Conservation (phyloP, 2,329 filamentous ascomycete species). For the Diaporthe caulivora region DNA sequence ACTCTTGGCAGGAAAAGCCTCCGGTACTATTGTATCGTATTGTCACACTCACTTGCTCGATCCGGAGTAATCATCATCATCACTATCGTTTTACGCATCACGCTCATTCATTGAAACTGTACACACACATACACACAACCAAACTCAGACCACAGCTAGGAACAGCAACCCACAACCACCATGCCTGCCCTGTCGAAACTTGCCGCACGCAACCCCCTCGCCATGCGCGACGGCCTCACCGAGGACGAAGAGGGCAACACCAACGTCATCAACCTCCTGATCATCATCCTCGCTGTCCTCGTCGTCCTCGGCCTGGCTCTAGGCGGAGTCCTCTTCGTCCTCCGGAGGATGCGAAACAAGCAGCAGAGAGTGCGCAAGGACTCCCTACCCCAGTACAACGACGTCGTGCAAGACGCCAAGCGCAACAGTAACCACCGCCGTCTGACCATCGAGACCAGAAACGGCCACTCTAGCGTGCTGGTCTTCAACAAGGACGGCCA, state of each 20-base stretch:
- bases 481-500: slow-evolving; percentile 83
- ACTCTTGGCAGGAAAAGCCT: slow-evolving; percentile 28
- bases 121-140: slow-evolving; percentile 18
- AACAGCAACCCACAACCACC: slow-evolving; percentile 41
- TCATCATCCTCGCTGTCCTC: slow-evolving; percentile 79
- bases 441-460: slow-evolving; percentile 69
- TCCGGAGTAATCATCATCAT: slow-evolving; percentile 19
- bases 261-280: slow-evolving; percentile 77
- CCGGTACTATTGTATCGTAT: slow-evolving; percentile 13
- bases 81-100: slow-evolving; percentile 23
- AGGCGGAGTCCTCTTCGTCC: slow-evolving; percentile 75
- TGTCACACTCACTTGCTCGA: slow-evolving; percentile 28
- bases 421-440: slow-evolving; percentile 64
- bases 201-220: slow-evolving; percentile 57
- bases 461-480: slow-evolving; percentile 76
- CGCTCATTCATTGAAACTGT: slow-evolving; percentile 30
- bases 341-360: slow-evolving; percentile 72
- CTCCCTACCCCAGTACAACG: slow-evolving; percentile 75
- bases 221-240: slow-evolving; percentile 56
- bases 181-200: slow-evolving; percentile 56
- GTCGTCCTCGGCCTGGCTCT: slow-evolving; percentile 79
- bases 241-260: slow-evolving; percentile 28
- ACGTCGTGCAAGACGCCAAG: slow-evolving; percentile 56
- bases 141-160: slow-evolving; percentile 27
- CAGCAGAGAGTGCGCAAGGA: slow-evolving; percentile 62